phyloP scores from a whole-genome alignment of 1,139 yeast genomes.

The Yamadazyma trypodendri region DNA sequence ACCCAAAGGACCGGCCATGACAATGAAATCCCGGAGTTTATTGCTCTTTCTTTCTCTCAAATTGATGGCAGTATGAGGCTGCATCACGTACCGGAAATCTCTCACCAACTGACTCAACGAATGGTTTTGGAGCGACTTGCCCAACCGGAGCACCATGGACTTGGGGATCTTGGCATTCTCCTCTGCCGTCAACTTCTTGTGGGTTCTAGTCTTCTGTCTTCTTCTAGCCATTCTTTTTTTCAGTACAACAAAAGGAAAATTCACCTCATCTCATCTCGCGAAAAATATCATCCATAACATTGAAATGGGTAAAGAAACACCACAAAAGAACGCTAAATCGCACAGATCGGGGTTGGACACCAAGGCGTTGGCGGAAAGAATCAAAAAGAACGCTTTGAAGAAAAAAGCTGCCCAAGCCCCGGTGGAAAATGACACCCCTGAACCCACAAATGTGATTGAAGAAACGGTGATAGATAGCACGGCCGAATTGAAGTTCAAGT shows the following conservation, averaged over 20 bases:
- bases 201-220: conserved; percentile 79
- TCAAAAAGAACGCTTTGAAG: conserved; percentile 52
- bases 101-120: conserved; percentile 79
- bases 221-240: conserved; percentile 37
- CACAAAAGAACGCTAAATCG: conserved; percentile 1
- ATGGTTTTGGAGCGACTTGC: conserved; percentile 75
- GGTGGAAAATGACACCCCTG: conserved; percentile 9
- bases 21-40: conserved; percentile 83
- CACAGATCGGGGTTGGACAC: conserved; percentile 11
- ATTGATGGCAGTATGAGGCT: conserved; percentile 93
- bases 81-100: conserved; percentile 89
- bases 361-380: conserved; percentile 45
- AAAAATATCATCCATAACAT: not conserved
- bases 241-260: not conserved
- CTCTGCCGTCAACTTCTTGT: conserved; percentile 63
- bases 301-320: conserved; percentile 6
- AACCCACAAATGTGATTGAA: not conserved
- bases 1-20: conserved; percentile 97
- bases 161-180: conserved; percentile 76
- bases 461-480: conserved; percentile 21
- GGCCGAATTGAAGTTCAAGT: conserved; percentile 33
- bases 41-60: conserved; percentile 85
- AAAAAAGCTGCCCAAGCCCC: conserved; percentile 21
- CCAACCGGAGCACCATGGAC: conserved; percentile 90
- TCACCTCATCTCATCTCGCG: conserved; percentile 10